Base-by-base conservation (phyloP, 257 asterid species). In the Solanum ahanhuiri region DNA sequence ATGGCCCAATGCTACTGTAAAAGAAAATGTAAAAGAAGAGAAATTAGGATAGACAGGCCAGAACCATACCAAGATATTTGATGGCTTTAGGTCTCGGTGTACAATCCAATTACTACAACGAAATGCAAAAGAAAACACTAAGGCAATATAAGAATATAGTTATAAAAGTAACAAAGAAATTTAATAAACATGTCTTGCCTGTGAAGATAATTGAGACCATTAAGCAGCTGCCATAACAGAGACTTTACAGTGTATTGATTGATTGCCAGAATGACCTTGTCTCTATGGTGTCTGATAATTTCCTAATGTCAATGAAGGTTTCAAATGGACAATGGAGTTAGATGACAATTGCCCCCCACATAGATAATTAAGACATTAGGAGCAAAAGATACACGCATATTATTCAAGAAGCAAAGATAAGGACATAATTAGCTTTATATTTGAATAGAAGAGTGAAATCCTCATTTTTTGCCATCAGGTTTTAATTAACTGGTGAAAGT, bases 51-150 rank as follows among this genome's bases (percentile, higher is more conserved):
- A 51, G 34, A 71, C 9, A 22, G 7, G 72, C 43, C 81, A 64
- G 72, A 88, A 33, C 8, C 64, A 83, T 92, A 96, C 99, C 98
- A 96, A 90, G 91, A 96, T 95, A 91, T 96, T 96, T 69, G 99
- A 96, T 45, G 99, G 99, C 93, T 96, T 96, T 83, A 96, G 94
- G 93, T 96, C 99, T 89, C 99, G 94, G 87, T 96, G 99, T 54
- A 96, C 91, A 86, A 96, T 95, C 99, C 99, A 96, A 87, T 96
- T 96, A 90, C 99, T 95, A 98, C 94, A 95, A 70, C 70, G 85
- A 86, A 85, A 31, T 37, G 72, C 64, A 54, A 83, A 57, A 35
- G 63, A 81, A 83, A 25, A 60, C 88, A 79, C 58, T 51, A 86
- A 51, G 84, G 25, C 45, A 57, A 22, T n/a, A 57, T 18, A 72